These are phyloP conservation scores for Coelastrella sp. DNA, from an alignment of 139 green algal species.

Conservation along the genomic window DNA sequence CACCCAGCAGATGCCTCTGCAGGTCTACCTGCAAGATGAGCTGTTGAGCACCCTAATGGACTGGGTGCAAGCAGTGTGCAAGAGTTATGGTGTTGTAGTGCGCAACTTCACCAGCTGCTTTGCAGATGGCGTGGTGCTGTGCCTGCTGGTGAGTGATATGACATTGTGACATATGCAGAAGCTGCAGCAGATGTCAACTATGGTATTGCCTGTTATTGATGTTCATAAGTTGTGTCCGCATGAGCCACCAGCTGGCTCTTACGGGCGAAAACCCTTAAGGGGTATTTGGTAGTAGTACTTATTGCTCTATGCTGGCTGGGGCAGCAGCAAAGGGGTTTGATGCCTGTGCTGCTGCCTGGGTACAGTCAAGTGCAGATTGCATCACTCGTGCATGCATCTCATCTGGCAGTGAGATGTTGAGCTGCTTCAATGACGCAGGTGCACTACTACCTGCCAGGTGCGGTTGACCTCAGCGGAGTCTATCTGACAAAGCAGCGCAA, in stretches of 20 bases:
- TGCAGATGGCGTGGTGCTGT: conserved; percentile 81
- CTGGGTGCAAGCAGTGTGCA: conserved; percentile 80
- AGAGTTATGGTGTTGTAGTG: conserved; percentile 63
- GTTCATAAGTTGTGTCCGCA: too few species aligned
- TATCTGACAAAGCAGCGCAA: conserved; percentile 42
- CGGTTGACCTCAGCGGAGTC: conserved; percentile 53
- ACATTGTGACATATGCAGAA: background rate
- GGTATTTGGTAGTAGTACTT: too few species aligned
- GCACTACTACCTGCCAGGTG: conserved; percentile 75
- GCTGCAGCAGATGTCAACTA: background rate
- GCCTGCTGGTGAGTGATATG: conserved; percentile 75
- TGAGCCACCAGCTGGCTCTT: too few species aligned
- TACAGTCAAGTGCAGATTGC: too few species aligned
- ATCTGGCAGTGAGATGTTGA: too few species aligned
- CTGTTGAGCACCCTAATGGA: conserved; percentile 67
- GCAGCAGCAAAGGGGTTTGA: too few species aligned
- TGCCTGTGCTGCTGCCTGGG: too few species aligned
- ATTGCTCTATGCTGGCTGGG: too few species aligned
- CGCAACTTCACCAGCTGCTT: conserved; percentile 75
- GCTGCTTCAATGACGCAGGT: conserved; percentile 65
- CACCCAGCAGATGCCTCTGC: conserved; percentile 13
- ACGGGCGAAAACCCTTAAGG: too few species aligned
- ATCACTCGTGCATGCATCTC: too few species aligned
- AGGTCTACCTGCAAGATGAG: conserved; percentile 55
- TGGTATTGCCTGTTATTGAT: too few species aligned